Percentiles rank a stretch among this genome's conserved stretches.
phyloP scores from a whole-genome alignment of 345 rosid species.

The Citrus sinensis region DNA sequence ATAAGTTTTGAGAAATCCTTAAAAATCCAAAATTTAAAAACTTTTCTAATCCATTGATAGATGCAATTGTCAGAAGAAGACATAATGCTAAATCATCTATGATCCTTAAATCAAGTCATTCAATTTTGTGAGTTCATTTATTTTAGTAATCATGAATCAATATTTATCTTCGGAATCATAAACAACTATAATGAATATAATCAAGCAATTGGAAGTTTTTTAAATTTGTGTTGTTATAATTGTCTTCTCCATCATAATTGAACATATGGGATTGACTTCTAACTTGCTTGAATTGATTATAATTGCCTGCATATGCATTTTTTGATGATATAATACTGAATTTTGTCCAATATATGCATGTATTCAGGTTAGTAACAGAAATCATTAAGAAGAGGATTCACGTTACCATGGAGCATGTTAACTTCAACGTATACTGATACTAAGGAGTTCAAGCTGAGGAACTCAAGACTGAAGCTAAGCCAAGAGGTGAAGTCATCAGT shows the following conservation, averaged over 20 bases:
- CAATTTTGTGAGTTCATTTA: too few species aligned
- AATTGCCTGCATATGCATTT: not conserved
- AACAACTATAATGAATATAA: too few species aligned
- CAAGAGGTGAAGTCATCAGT: constrained; percentile 53
- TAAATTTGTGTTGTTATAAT: not conserved
- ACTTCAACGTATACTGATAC: constrained; percentile 58
- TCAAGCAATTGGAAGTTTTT: not conserved
- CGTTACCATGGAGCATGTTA: constrained; percentile 58
- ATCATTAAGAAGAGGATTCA: constrained; percentile 29
- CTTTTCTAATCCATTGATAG: too few species aligned
- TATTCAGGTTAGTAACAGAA: too few species aligned
- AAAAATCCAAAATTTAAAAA: too few species aligned
- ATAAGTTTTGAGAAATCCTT: too few species aligned
- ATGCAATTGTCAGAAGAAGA: too few species aligned
- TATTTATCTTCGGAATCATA: too few species aligned
- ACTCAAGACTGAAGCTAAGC: constrained; percentile 46
- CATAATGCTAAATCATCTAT: too few species aligned
- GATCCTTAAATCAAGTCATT: too few species aligned
- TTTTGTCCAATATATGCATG: not conserved
- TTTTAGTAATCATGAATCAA: too few species aligned
- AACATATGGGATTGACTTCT: not conserved
- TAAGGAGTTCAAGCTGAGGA: constrained; percentile 52
- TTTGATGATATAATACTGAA: not conserved
- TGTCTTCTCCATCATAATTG: not conserved
- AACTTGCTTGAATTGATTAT: not conserved